Conservation (phyloP, 495 filamentous ascomycete species). For the Filosporella fistucella region DNA sequence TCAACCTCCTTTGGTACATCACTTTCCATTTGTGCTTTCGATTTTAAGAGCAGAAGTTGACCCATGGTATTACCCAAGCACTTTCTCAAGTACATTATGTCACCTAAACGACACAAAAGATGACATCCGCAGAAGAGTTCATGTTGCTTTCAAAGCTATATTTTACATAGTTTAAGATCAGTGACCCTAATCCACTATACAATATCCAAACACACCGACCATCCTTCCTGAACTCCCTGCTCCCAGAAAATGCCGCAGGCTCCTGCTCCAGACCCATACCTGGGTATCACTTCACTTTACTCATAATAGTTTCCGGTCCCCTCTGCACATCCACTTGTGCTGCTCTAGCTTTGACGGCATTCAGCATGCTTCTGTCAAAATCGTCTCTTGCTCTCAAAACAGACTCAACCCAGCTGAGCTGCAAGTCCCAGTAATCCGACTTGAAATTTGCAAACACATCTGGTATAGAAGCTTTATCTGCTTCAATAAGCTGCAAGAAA, state of each 20-base stretch:
- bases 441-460: slow-evolving; percentile 82
- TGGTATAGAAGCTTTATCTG: slow-evolving; percentile 69
- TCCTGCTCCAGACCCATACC: neutral
- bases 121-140: too few relatives aligned
- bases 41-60: too few relatives aligned
- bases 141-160: too few relatives aligned
- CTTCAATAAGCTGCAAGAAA: slow-evolving; percentile 68
- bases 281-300: slow-evolving; percentile 66
- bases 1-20: too few relatives aligned
- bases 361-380: slow-evolving; percentile 86
- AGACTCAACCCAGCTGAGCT: slow-evolving; percentile 93
- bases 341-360: slow-evolving; percentile 77
- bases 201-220: neutral
- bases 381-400: slow-evolving; percentile 85
- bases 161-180: too few relatives aligned
- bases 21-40: too few relatives aligned
- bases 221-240: slow-evolving; percentile 16
- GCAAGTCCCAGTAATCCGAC: slow-evolving; percentile 85
- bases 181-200: too few relatives aligned
- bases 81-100: too few relatives aligned
- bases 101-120: too few relatives aligned
- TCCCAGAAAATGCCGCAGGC: too few relatives aligned
- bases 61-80: too few relatives aligned
- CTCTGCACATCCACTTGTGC: slow-evolving; percentile 76
- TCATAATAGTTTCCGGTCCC: slow-evolving; percentile 85